These are phyloP conservation scores for Fonsecaea nubica DNA, from an alignment of 2,329 filamentous ascomycete species.

Conservation along the genomic window DNA sequence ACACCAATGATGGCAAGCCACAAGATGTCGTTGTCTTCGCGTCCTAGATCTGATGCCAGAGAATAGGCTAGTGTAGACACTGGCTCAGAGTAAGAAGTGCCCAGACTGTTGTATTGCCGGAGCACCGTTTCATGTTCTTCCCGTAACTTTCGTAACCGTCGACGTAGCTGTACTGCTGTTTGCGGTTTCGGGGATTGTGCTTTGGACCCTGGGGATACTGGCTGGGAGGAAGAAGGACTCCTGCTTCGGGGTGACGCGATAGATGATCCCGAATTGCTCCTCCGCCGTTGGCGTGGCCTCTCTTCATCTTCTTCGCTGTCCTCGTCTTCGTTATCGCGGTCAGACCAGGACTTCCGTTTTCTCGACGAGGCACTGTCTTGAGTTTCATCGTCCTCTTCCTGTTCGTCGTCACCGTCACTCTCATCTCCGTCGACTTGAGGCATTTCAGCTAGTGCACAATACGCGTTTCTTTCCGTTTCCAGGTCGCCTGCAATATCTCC, in stretches of 20 bases:
- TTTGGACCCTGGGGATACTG: constrained; percentile 54
- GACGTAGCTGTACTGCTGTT: constrained; percentile 74
- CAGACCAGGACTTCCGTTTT: constrained; percentile 82
- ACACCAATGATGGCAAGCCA: constrained; percentile 96
- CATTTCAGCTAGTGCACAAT: constrained; percentile 86
- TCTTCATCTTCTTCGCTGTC: constrained; percentile 72
- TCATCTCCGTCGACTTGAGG: constrained; percentile 81
- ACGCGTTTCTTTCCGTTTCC: constrained; percentile 75
- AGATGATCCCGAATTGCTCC: constrained; percentile 75
- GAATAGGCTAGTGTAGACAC: constrained; percentile 95
- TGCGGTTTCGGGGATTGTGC: constrained; percentile 47
- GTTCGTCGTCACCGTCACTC: constrained; percentile 64
- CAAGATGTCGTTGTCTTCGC: constrained; percentile 93
- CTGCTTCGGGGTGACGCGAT: constrained; percentile 45
- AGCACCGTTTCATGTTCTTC: constrained; percentile 78
- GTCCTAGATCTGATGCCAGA: constrained; percentile 88
- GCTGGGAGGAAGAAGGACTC: constrained; percentile 53
- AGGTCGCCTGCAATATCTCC: constrained; percentile 91
- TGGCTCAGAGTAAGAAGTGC: constrained; percentile 91
- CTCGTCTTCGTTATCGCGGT: constrained; percentile 68
- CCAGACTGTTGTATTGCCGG: constrained; percentile 82
- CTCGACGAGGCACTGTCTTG: constrained; percentile 60
- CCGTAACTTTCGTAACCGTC: constrained; percentile 75
- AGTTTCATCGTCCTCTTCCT: constrained; percentile 64
- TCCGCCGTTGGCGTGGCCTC: constrained; percentile 76